phyloP scores from a whole-genome alignment of 352 stramenopile species.

The Pythium dissotocum region DNA sequence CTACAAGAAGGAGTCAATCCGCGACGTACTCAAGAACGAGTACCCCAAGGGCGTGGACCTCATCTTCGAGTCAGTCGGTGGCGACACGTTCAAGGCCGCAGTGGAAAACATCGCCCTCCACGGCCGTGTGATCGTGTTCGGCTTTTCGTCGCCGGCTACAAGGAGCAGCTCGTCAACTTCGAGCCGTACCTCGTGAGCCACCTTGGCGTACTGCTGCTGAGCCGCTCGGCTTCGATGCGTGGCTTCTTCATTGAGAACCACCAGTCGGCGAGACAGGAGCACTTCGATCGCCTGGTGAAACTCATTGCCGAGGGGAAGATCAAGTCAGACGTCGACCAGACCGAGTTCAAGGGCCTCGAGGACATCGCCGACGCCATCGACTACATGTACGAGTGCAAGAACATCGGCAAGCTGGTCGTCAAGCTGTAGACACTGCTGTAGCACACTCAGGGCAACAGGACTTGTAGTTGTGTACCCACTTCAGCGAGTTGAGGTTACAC shows the following conservation, averaged over 20 bases:
- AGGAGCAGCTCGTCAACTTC: conserved; percentile 47
- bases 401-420: conserved; percentile 83
- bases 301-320: conserved; percentile 22
- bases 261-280: conserved; percentile 14
- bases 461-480: too few species aligned
- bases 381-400: conserved; percentile 59
- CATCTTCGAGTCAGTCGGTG: conserved; percentile 46
- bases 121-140: conserved; percentile 50
- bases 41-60: conserved; percentile 46
- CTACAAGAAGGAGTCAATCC: conserved; percentile 63
- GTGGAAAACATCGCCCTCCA: conserved; percentile 36
- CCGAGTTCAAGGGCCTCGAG: conserved; percentile 47
- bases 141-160: conserved; percentile 40
- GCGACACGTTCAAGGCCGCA: conserved; percentile 39
- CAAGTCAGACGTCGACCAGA: conserved; percentile 40
- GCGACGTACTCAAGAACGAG: conserved; percentile 48
- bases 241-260: conserved; percentile 52
- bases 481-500: too few species aligned
- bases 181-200: conserved; percentile 16
- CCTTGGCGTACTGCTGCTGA: conserved; percentile 36
- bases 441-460: too few species aligned
- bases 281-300: conserved; percentile 1
- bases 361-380: conserved; percentile 58
- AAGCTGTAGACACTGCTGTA: conserved; percentile 5
- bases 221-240: conserved; percentile 38